phyloP scores from a whole-genome alignment of 192 early-diverging fungal genomes.

The Coemansia sp. region DNA sequence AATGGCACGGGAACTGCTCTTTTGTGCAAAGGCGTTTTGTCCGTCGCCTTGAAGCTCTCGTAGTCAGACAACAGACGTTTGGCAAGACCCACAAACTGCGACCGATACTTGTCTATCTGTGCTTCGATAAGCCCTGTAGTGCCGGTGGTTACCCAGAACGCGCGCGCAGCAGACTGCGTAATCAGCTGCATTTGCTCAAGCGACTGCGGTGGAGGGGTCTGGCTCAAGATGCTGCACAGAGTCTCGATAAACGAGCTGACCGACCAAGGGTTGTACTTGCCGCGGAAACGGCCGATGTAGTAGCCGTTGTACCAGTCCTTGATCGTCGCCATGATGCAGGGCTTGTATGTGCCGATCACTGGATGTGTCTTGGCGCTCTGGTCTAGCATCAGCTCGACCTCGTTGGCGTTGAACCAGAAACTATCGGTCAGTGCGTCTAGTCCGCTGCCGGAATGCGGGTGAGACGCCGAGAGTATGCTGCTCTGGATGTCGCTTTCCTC shows the following conservation, averaged over 20 bases:
- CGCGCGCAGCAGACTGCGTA: slow-evolving; percentile 11
- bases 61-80: slow-evolving; percentile 19
- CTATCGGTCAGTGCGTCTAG: slow-evolving; percentile 32
- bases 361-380: slow-evolving; percentile 18
- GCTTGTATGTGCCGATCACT: slow-evolving; percentile 7
- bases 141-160: slow-evolving; percentile 25
- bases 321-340: slow-evolving; percentile 5
- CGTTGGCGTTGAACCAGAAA: slow-evolving; percentile 40
- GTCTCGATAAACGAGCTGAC: slow-evolving; percentile 40
- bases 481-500: slow-evolving; percentile 33
- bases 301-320: slow-evolving; percentile 25
- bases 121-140: slow-evolving; percentile 19
- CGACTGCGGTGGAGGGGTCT: slow-evolving; percentile 4
- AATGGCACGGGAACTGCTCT: slow-evolving; percentile 2
- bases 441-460: slow-evolving; percentile 31
- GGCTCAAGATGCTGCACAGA: slow-evolving; percentile 15
- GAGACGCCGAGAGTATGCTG: slow-evolving; percentile 17
- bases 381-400: slow-evolving; percentile 34
- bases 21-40: not conserved
- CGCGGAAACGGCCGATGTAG: slow-evolving; percentile 17
- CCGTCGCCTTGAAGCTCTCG: slow-evolving; percentile 4
- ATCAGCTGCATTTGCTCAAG: slow-evolving; percentile 3
- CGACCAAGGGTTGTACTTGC: slow-evolving; percentile 55
- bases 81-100: slow-evolving; percentile 14
- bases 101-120: slow-evolving; percentile 15